Conservation (phyloP, 2,329 filamentous ascomycete genomes). For the Bipolaris oryzae region DNA sequence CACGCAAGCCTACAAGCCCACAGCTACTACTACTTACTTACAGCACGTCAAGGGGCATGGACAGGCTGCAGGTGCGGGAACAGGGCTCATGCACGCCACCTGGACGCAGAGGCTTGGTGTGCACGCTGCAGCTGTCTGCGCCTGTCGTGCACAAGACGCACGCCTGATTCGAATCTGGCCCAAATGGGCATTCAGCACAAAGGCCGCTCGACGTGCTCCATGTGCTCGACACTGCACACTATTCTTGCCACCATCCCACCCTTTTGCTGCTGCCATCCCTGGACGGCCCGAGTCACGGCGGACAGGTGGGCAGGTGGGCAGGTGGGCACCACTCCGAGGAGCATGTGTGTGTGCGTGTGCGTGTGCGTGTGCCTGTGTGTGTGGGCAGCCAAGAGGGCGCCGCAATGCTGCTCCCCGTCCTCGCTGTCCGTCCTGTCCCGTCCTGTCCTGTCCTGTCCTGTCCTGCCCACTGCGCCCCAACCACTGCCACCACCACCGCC, state of each 20-base stretch:
- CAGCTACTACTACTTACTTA: too few species aligned
- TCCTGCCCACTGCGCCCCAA: neutral
- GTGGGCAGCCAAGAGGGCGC: too few species aligned
- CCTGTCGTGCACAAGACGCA: conserved; percentile 34
- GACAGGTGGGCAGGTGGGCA: too few species aligned
- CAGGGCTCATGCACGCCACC: conserved; percentile 35
- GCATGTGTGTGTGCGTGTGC: too few species aligned
- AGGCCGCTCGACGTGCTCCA: too few species aligned
- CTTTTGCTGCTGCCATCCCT: conserved; percentile 13
- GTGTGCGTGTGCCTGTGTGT: too few species aligned
- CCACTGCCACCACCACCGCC: neutral
- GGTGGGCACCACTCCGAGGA: too few species aligned
- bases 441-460: too few species aligned
- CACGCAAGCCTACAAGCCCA: too few species aligned
- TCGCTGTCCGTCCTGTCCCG: neutral
- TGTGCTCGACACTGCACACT: conserved; percentile 21
- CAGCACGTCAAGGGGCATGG: conserved; percentile 28
- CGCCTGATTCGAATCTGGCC: conserved; percentile 34
- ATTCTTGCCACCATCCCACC: conserved; percentile 30
- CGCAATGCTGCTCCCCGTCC: too few species aligned
- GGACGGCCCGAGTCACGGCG: conserved; percentile 33
- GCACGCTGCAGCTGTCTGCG: conserved; percentile 31
- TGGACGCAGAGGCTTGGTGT: conserved; percentile 18
- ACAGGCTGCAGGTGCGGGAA: conserved; percentile 27
- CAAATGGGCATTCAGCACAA: conserved; percentile 30